Base-by-base conservation (phyloP, 805 yeast species). In the Myxozyma vanderwaltii region DNA sequence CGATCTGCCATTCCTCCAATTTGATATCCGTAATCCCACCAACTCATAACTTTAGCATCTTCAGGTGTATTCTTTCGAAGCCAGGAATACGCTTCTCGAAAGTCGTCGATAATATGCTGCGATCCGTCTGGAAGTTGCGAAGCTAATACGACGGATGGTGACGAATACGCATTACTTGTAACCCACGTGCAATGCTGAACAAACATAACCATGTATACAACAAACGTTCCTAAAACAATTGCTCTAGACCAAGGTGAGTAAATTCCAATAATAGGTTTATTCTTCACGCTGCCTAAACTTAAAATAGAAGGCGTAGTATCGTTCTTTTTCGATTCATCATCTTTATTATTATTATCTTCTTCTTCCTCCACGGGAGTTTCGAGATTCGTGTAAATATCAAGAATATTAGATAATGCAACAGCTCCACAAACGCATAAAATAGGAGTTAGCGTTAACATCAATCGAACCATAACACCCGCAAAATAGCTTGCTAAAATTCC, bases 11-110 rank as follows among this genome's bases (percentile, higher is more conserved):
- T 94, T 64, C 99, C 99, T 69, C 99, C 99, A 70, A 94, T 94
- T 79, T 94, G 99, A 76, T 94, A 94, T 56, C 99, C 99, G 72
- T 95, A 95, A 79, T 95, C 99, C 99, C 99, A 94, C 99, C 99
- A 94, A 10, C 97, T 86, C 87, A 95, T 90, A 62, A 94, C 88
- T 74, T 89, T 91, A 36, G 97, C 88, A 72, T 94, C 98, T 73
- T 94, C 97, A 2, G 88, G 85, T 0, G 99, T 94, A 77, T 94
- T 94, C 96, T 92, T 91, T 71, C 99, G 85, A 69, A 94, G 79
- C 99, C 99, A 94, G 74, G 92, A 94, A 78, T 94, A 94, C 10
- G 98, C 99, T 79, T 94, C 99, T 76, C 99, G 85, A 80, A 86
- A 94, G 75, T 94, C 99, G 74, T 94, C 99, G 70, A 94, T 94